Base-by-base conservation (phyloP, 2,329 filamentous ascomycete genomes). In the Penicillium sp. region DNA sequence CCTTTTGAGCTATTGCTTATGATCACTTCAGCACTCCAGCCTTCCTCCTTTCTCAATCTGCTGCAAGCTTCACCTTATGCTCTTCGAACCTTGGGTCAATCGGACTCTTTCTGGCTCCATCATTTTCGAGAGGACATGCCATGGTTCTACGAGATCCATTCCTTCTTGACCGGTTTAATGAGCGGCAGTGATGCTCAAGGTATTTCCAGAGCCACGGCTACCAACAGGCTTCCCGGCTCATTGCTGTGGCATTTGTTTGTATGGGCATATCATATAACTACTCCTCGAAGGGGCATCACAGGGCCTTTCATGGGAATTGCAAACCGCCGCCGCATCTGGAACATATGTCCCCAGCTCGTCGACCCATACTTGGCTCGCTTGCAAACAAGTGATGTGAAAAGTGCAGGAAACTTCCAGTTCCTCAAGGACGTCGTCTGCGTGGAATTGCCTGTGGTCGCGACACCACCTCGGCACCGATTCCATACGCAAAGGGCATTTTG, bases 241-340 rank as follows among this genome's bases (percentile, higher is more conserved):
- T 29, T 15, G 33, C 15, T 13, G 25, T 27, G 6, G 25, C 25
- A 22, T 14, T 30, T 35, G 37, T 57, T 10, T 60, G 57, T 51
- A 23, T 56, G 6, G 35, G 55, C 20, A 31, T 27, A 17, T 13
- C 39, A 3, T 30, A 22, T 13, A 13, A 55, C 56, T 1, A 41
- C 17, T 6, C 44, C 52, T 9, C 36, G 33, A 3, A 33, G 41
- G 6, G 52, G 50, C 4, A 47, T 56, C 38, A 35, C 34, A n/a
- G 52, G 51, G 1, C 46, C 50, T 1, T 51, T 58, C 6, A 50
- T 60, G 48, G 47, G 46, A 4, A 41, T 62, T 33, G 59, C 59
- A 14, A 63, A 62, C 37, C 54, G 59, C 6, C 44, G 56, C 10
- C 52, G 59, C 15, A 59, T 63, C 8, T 62, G 59, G 57, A 11